Percentiles rank a stretch among this genome's conserved stretches.
Evolutionary conservation across 176 grass and related monocot genomes (phyloP).

Genomic region (Calamus simplicifolius): DNA sequence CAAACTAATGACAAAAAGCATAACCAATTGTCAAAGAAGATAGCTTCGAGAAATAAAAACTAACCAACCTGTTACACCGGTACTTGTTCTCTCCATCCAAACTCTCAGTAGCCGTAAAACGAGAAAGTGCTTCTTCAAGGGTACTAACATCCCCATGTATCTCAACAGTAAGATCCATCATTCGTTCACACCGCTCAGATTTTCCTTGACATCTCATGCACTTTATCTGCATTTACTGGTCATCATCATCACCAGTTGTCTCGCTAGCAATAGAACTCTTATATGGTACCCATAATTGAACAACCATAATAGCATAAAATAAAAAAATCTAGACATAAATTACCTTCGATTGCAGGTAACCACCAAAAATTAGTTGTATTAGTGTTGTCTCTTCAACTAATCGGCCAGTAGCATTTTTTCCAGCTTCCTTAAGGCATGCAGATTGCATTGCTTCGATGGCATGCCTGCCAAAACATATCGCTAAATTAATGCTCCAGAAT

Average conservation of each 20-base stretch:
- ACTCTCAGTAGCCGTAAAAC: slow-evolving; percentile 74
- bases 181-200: slow-evolving; percentile 63
- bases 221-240: slow-evolving; percentile 59
- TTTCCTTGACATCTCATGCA: slow-evolving; percentile 63
- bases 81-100: slow-evolving; percentile 90
- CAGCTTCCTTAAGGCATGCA: slow-evolving; percentile 59
- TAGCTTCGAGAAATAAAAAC: background rate
- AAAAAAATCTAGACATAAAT: slow-evolving; percentile 6
- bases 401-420: slow-evolving; percentile 22
- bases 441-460: slow-evolving; percentile 90
- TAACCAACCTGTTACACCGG: slow-evolving; percentile 62
- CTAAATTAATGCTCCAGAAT: slow-evolving; percentile 5
- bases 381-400: slow-evolving; percentile 73
- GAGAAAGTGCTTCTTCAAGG: slow-evolving; percentile 71
- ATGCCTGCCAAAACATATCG: slow-evolving; percentile 49
- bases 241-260: background rate
- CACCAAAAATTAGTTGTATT: slow-evolving; percentile 78
- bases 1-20: too few relatives aligned
- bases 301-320: slow-evolving; percentile 10
- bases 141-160: slow-evolving; percentile 73
- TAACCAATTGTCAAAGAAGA: too few relatives aligned
- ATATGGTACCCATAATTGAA: background rate
- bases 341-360: slow-evolving; percentile 90
- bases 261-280: slow-evolving; percentile 5
- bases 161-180: slow-evolving; percentile 88